These are phyloP conservation scores for Auxenochlorella pyrenoidosa DNA, from an alignment of 139 green algal genomes.

Conservation along the genomic window DNA sequence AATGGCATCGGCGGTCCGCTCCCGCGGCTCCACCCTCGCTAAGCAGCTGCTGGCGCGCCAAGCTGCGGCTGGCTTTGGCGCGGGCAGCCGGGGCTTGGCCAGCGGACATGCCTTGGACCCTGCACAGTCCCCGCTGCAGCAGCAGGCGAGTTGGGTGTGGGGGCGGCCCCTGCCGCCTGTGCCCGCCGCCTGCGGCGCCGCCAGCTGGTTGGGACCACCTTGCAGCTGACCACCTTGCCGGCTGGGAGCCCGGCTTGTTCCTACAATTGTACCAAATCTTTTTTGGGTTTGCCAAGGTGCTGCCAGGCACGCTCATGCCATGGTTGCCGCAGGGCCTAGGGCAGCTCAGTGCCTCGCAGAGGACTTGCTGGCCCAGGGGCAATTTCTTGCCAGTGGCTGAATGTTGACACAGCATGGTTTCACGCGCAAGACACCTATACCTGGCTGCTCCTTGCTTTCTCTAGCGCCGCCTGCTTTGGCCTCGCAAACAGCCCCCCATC, in stretches of 20 bases:
- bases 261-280: too few species aligned
- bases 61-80: background rate
- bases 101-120: conserved; percentile 32
- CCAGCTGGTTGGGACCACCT: conserved; percentile 4
- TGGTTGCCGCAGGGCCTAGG: too few species aligned
- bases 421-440: too few species aligned
- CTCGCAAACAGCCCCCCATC: too few species aligned
- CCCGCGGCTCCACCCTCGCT: background rate
- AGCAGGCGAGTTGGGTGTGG: conserved; percentile 25
- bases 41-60: background rate
- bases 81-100: conserved; percentile 11
- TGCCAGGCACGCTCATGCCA: too few species aligned
- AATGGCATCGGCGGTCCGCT: background rate
- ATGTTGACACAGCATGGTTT: too few species aligned
- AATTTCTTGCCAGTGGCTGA: too few species aligned
- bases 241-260: background rate
- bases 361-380: too few species aligned
- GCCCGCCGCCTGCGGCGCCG: background rate
- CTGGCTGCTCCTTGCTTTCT: too few species aligned
- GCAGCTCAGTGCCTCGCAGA: too few species aligned
- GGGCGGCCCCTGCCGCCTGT: background rate
- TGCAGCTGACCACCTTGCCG: background rate
- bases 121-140: conserved; percentile 29
- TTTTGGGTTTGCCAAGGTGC: too few species aligned
- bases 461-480: too few species aligned